Evolutionary conservation across 73 alveolate species (phyloP).

Genomic region (Paramecium sonneborni): DNA sequence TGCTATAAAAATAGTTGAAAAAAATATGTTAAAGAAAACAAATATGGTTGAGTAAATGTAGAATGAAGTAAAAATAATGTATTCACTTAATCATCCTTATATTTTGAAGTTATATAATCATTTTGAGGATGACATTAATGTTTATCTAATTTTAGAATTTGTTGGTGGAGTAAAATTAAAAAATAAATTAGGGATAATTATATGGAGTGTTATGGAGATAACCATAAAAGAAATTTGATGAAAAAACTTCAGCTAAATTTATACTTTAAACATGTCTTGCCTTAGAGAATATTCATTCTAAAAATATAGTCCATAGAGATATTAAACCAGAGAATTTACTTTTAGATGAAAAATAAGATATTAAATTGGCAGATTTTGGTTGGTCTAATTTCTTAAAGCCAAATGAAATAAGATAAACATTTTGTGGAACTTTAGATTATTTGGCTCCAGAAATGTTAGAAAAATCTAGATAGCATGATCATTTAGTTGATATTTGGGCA

Average conservation of each 20-base stretch:
- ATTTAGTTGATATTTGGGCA: slow-evolving; percentile 91
- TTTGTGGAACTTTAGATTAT: slow-evolving; percentile 97
- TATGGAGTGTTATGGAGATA: slow-evolving; percentile 65
- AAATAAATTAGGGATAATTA: slow-evolving; percentile 42
- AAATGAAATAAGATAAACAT: slow-evolving; percentile 82
- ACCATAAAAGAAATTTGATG: slow-evolving; percentile 63
- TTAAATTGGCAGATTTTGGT: slow-evolving; percentile 96
- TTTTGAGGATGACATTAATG: slow-evolving; percentile 83
- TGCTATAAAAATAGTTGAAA: slow-evolving; percentile 85
- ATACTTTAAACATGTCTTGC: slow-evolving; percentile 45
- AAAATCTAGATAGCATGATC: slow-evolving; percentile 77
- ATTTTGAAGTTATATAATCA: slow-evolving; percentile 79
- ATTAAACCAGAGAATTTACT: slow-evolving; percentile 96
- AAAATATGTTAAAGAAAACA: slow-evolving; percentile 75
- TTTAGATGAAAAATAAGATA: slow-evolving; percentile 77
- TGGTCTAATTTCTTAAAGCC: slow-evolving; percentile 87
- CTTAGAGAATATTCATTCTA: slow-evolving; percentile 62
- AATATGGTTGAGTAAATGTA: slow-evolving; percentile 77
- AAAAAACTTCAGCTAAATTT: slow-evolving; percentile 60
- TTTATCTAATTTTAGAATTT: slow-evolving; percentile 81
- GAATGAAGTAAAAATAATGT: slow-evolving; percentile 84
- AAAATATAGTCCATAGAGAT: slow-evolving; percentile 76
- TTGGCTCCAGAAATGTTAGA: slow-evolving; percentile 85
- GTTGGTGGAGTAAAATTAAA: slow-evolving; percentile 68
- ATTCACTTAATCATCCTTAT: slow-evolving; percentile 77